Conservation (phyloP, 2,329 filamentous ascomycete genomes). For the Pseudogymnoascus sp. region DNA sequence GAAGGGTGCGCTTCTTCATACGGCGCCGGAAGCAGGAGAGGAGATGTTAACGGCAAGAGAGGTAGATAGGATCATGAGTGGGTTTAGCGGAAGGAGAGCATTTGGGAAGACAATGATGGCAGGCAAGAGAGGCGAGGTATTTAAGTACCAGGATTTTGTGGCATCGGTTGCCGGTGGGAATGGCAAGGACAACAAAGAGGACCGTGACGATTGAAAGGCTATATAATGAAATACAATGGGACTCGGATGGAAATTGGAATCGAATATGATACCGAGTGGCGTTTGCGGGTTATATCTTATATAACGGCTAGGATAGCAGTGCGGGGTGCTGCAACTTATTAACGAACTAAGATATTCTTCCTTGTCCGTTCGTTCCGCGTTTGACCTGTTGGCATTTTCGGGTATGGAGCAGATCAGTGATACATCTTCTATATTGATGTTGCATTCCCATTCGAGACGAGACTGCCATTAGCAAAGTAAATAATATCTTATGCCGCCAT, state of each 20-base stretch:
- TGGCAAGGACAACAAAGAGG: slow-evolving; percentile 21
- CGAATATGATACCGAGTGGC: slow-evolving; percentile 1
- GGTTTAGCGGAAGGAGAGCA: slow-evolving; percentile 74
- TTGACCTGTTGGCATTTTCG: not conserved
- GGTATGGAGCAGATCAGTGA: not conserved
- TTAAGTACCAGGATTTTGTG: slow-evolving; percentile 90
- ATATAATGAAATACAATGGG: not conserved
- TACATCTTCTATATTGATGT: not conserved
- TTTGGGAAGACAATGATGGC: slow-evolving; percentile 55
- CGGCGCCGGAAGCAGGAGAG: slow-evolving; percentile 65
- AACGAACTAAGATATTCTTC: not conserved
- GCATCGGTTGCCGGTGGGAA: slow-evolving; percentile 25
- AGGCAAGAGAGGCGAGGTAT: slow-evolving; percentile 70
- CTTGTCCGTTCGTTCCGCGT: not conserved
- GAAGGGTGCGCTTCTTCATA: slow-evolving; percentile 73
- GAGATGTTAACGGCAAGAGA: slow-evolving; percentile 59
- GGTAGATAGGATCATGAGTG: slow-evolving; percentile 77
- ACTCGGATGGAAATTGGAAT: slow-evolving; percentile 3
- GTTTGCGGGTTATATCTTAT: slow-evolving; percentile 1
- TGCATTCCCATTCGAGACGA: not conserved
- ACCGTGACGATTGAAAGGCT: slow-evolving; percentile 6
- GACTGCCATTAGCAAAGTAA: not conserved
- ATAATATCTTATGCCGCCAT: not conserved
- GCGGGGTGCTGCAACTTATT: not conserved
- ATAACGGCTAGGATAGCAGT: not conserved